A percentile compares a stretch with the other conserved stretches of the same genome.
Evolutionary conservation across 306 rosid species (phyloP).

Genomic region (Fagus sylvatica): DNA sequence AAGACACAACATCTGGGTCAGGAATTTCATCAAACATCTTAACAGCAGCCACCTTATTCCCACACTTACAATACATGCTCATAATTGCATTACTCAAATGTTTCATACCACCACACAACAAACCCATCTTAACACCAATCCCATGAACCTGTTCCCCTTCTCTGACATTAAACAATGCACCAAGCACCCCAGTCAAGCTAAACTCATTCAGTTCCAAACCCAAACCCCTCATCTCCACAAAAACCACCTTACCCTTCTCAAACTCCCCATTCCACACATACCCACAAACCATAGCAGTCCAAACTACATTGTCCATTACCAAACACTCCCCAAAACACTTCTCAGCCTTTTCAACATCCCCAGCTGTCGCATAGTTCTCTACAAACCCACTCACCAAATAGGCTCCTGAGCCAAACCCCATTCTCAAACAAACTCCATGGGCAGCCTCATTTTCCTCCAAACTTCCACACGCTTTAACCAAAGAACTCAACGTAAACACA

Average conservation of each 20-base stretch:
- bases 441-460: constrained; percentile 22
- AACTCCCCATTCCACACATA: constrained; percentile 20
- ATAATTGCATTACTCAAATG: constrained; percentile 19
- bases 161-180: constrained; percentile 12
- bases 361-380: constrained; percentile 20
- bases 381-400: constrained; percentile 22
- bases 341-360: constrained; percentile 19
- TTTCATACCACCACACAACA: constrained; percentile 7
- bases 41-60: background rate
- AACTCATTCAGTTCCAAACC: constrained; percentile 22
- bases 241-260: constrained; percentile 19
- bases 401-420: constrained; percentile 17
- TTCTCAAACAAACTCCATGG: constrained; percentile 21
- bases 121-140: constrained; percentile 16
- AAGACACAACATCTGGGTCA: constrained; percentile 15
- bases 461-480: constrained; percentile 16
- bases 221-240: constrained; percentile 17
- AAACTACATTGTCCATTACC: constrained; percentile 18
- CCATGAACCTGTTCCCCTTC: constrained; percentile 26
- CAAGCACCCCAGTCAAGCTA: constrained; percentile 21
- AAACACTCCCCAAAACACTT: constrained; percentile 26
- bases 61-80: constrained; percentile 11
- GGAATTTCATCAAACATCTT: constrained; percentile 29
- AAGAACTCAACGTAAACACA: constrained; percentile 21
- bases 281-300: constrained; percentile 24